Percentiles rank a stretch among this genome's conserved stretches.
Conservation (phyloP, 129 eudicot species). For the Lactuca sativa region DNA sequence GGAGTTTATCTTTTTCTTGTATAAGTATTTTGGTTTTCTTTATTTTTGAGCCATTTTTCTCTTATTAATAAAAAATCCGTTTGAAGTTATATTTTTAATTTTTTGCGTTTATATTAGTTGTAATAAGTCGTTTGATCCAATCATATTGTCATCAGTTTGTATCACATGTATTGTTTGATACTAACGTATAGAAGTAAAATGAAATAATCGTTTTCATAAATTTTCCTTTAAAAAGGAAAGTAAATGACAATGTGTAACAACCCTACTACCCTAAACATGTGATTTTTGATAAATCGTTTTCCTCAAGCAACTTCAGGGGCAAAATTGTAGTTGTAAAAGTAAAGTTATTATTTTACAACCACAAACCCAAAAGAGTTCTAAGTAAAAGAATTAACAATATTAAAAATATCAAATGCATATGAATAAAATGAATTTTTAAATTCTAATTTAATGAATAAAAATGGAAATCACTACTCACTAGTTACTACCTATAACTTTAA, state of each 20-base stretch:
- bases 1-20: too few species aligned
- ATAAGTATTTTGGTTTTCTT: too few species aligned
- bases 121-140: too few species aligned
- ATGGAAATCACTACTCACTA: neutral
- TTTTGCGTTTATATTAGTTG: too few species aligned
- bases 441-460: neutral
- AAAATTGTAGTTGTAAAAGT: neutral
- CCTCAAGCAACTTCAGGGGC: conserved; percentile 19
- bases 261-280: conserved; percentile 35
- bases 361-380: neutral
- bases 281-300: conserved; percentile 18
- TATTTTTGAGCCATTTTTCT: too few species aligned
- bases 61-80: too few species aligned
- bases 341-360: neutral
- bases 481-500: too few species aligned
- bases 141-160: neutral
- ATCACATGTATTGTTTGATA: conserved; percentile 25
- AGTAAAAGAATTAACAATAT: too few species aligned
- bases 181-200: conserved; percentile 15
- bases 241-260: conserved; percentile 25
- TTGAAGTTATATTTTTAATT: too few species aligned
- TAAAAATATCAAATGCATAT: too few species aligned
- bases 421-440: too few species aligned
- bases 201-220: neutral
- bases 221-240: neutral